A percentile compares a stretch with the other conserved stretches of the same genome.
phyloP scores from a whole-genome alignment of 345 rosid species.

The Iberis pinnata region DNA sequence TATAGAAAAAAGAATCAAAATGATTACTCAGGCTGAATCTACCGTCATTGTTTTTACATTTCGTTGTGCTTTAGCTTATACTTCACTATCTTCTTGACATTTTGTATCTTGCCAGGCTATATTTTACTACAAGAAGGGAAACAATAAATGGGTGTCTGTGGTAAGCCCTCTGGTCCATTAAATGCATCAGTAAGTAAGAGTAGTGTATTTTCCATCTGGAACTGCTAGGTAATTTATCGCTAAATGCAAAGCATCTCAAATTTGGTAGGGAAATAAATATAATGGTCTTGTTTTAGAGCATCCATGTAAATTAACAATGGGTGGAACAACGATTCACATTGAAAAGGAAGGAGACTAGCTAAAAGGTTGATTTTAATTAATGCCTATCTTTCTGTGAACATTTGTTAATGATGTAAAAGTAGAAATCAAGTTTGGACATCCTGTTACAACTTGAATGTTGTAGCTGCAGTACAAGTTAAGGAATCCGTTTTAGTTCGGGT shows the following conservation, averaged over 20 bases:
- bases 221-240: not conserved
- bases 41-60: not conserved
- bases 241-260: not conserved
- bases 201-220: not conserved
- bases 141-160: not conserved
- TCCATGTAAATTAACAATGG: not conserved
- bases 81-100: not conserved
- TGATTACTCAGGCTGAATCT: not conserved
- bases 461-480: not conserved
- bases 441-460: not conserved
- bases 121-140: not conserved
- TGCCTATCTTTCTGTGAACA: not conserved
- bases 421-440: not conserved
- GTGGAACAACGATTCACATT: not conserved
- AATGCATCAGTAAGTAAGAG: not conserved
- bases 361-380: not conserved
- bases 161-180: not conserved
- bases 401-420: not conserved
- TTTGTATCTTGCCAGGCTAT: not conserved
- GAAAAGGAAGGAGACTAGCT: not conserved
- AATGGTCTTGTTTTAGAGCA: not conserved
- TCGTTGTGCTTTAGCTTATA: not conserved
- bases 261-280: not conserved
- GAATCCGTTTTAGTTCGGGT: not conserved
- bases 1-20: not conserved